phyloP scores from a whole-genome alignment of 2,329 filamentous ascomycete genomes.

The Lachnum nothofagi region DNA sequence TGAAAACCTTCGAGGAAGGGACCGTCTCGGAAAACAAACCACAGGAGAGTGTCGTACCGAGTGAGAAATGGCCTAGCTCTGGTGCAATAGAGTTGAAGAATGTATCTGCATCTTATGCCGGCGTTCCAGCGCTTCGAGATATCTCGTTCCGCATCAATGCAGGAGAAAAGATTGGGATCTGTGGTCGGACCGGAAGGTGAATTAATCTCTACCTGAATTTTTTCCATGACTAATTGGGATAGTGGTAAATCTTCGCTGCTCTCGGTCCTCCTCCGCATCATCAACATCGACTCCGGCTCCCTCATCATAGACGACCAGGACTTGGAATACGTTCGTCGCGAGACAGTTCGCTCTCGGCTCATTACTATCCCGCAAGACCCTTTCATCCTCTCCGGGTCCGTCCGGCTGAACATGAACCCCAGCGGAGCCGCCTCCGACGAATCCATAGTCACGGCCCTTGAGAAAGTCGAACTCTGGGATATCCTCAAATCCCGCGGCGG shows the following conservation, averaged over 20 bases:
- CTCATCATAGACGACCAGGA: conserved; percentile 37
- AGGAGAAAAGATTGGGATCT: conserved; percentile 48
- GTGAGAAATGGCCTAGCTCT: conserved; percentile 18
- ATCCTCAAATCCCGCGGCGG: conserved; percentile 39
- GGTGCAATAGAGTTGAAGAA: conserved; percentile 21
- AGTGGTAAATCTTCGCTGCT: conserved; percentile 38
- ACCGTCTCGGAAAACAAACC: conserved; percentile 35
- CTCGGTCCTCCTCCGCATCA: conserved; percentile 39
- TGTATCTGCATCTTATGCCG: conserved; percentile 22
- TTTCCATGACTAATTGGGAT: conserved; percentile 41
- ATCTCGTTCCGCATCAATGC: conserved; percentile 40
- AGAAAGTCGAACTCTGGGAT: conserved; percentile 56
- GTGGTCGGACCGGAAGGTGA: conserved; percentile 40
- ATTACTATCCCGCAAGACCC: conserved; percentile 95
- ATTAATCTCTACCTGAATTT: conserved; percentile 47
- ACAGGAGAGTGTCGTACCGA: conserved; percentile 6
- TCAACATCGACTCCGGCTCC: conserved; percentile 68
- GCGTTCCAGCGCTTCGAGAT: conserved; percentile 23
- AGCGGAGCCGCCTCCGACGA: conserved; percentile 39
- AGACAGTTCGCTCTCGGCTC: conserved; percentile 46
- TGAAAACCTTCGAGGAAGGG: conserved; percentile 48
- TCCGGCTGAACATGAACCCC: conserved; percentile 38
- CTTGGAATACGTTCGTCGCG: neutral
- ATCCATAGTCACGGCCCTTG: conserved; percentile 75
- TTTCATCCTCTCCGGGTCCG: conserved; percentile 65